Conservation (phyloP, 176 grass and related monocot species). For the Zoysia pacifica region DNA sequence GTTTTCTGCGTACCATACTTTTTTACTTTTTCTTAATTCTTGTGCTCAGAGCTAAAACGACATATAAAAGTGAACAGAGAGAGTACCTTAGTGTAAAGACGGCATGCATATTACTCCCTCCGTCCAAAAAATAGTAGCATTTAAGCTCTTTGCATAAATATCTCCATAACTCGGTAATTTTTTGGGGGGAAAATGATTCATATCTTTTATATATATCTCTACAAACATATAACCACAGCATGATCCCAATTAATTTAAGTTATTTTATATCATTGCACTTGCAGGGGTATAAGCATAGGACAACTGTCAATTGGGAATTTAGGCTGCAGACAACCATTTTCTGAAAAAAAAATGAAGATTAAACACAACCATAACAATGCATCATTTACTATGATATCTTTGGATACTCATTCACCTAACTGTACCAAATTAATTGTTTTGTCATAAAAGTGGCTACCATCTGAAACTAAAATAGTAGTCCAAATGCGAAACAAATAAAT, state of each 20-base stretch:
- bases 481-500: slow-evolving; percentile 2
- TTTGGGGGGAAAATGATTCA: background rate
- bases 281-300: slow-evolving; percentile 29
- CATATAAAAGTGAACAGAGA: too few species aligned
- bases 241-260: slow-evolving; percentile 6
- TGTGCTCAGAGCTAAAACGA: too few species aligned
- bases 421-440: slow-evolving; percentile 25
- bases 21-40: too few species aligned
- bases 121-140: too few species aligned
- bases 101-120: background rate
- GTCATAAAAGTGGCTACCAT: slow-evolving; percentile 3
- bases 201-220: background rate
- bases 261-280: slow-evolving; percentile 11
- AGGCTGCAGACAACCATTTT: slow-evolving; percentile 10
- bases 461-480: background rate
- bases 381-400: slow-evolving; percentile 41
- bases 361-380: slow-evolving; percentile 17
- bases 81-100: background rate
- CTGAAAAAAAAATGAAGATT: too few species aligned
- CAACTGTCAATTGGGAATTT: slow-evolving; percentile 11
- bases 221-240: background rate
- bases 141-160: background rate
- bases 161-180: background rate
- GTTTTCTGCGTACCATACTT: too few species aligned
- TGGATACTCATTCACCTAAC: slow-evolving; percentile 47